Conservation (phyloP, 768 basidiomycete genomes). For the Collybia sordida region DNA sequence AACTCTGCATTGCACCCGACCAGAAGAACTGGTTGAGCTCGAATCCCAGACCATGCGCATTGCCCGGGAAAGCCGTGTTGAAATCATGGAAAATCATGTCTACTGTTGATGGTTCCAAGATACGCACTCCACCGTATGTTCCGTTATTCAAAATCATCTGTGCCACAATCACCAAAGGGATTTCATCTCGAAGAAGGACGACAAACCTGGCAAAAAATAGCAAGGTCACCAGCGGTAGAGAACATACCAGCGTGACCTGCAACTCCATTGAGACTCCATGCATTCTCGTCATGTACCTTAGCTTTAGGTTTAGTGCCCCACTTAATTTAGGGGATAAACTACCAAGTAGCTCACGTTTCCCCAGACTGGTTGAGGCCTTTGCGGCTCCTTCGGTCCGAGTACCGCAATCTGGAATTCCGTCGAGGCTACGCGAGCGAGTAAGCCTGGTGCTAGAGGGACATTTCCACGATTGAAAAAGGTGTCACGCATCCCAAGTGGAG, state of each 20-base stretch:
- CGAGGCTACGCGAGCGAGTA: constrained; percentile 11
- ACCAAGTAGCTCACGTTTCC: constrained; percentile 17
- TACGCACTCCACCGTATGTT: constrained; percentile 19
- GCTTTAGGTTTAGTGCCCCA: not conserved
- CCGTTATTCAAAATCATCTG: constrained; percentile 30
- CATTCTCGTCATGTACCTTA: constrained; percentile 27
- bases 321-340: not conserved
- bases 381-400: constrained; percentile 18
- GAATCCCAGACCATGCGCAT: constrained; percentile 25
- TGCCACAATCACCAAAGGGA: not conserved
- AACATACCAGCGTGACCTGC: constrained; percentile 27
- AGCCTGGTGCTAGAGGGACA: constrained; percentile 1
- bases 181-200: not conserved
- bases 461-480: constrained; percentile 25
- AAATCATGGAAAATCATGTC: constrained; percentile 27
- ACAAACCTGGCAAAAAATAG: constrained; percentile 25
- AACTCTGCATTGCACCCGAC: constrained; percentile 25
- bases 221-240: constrained; percentile 24
- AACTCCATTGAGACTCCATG: constrained; percentile 25
- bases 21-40: constrained; percentile 26
- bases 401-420: constrained; percentile 25
- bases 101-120: constrained; percentile 23
- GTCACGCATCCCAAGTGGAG: constrained; percentile 23
- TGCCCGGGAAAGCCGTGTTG: constrained; percentile 24
- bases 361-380: constrained; percentile 24